Percentiles rank a stretch among this genome's conserved stretches.
Evolutionary conservation across 352 stramenopile species (phyloP).

Genomic region (Pythium sp.): DNA sequence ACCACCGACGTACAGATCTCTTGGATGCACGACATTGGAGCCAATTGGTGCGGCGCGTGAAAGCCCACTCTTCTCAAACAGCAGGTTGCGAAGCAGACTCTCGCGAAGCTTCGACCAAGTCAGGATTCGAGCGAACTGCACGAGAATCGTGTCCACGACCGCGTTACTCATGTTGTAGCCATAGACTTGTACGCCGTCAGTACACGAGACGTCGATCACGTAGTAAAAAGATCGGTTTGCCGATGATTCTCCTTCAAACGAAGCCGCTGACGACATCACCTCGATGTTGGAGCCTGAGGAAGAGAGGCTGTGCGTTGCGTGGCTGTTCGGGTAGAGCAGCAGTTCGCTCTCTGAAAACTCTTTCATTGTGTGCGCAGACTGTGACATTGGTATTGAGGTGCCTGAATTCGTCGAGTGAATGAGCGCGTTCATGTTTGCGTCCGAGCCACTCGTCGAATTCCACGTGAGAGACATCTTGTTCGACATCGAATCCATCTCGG

Average conservation of each 20-base stretch:
- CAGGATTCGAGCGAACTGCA: slow-evolving; percentile 51
- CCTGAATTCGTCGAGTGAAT: slow-evolving; percentile 22
- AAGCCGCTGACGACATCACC: background rate
- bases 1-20: slow-evolving; percentile 34
- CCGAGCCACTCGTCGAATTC: slow-evolving; percentile 35
- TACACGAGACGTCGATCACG: slow-evolving; percentile 59
- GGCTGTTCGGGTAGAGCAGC: slow-evolving; percentile 37
- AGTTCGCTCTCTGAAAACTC: slow-evolving; percentile 62
- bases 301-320: background rate
- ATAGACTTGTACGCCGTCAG: slow-evolving; percentile 54
- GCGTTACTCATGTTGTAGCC: slow-evolving; percentile 78
- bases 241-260: slow-evolving; percentile 6
- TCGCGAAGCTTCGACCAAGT: slow-evolving; percentile 77
- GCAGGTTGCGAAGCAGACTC: slow-evolving; percentile 48
- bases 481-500: slow-evolving; percentile 57
- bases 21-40: slow-evolving; percentile 58
- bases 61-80: slow-evolving; percentile 63
- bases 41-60: slow-evolving; percentile 40
- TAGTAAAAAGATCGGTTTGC: slow-evolving; percentile 74
- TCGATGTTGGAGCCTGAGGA: slow-evolving; percentile 7
- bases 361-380: background rate
- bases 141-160: slow-evolving; percentile 54
- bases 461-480: slow-evolving; percentile 33
- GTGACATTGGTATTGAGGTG: background rate
- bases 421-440: slow-evolving; percentile 25